Evolutionary conservation across 768 basidiomycete genomes (phyloP), one percentile per base, ranked within the genome.

Genomic region (Trametes sanguinea): DNA sequence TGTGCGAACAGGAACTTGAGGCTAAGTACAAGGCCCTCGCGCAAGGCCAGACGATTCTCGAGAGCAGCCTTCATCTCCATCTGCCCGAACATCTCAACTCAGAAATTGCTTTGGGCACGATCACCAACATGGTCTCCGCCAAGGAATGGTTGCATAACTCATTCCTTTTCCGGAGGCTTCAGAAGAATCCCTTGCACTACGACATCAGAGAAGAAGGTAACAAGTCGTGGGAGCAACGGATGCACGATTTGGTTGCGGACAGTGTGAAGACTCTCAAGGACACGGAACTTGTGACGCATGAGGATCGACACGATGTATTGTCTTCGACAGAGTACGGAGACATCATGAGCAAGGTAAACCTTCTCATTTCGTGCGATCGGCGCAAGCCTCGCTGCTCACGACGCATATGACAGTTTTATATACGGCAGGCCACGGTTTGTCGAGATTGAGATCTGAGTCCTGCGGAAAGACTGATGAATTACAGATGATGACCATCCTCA

Each of bases 81-180:
- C 82, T 99, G 6, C 77, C 86, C 3, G 96, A 98, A 72, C 95
- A 98, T 73, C 76, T 99, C 65, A 98, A 98, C 69, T 94, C 94
- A 2, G 96, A 99, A 76, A 89, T 98, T 57, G 89, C 89, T 0
- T 80, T 98, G 9, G 84, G 87, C 2, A 95, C 95, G 0, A 95
- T 99, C 68, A 85, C 81, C 3, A 79, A 82, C 66, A 62, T 90
- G 4, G 73, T 80, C 2, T 83, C 82, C 6, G 96, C 94, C 1
- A 90, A 89, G 67, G 76, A 81, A 14, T 99, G 97, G 97, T 75
- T 96, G 29, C 83, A 80, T 22, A 85, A 82, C 57, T 92, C 95
- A 0, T 99, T 98, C 74, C 76, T 99, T 13, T 96, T 84, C 69
- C 88, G 89, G 54, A 83, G 97, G 22, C 86, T 99, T 59, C 84